phyloP scores from a whole-genome alignment of 2,329 filamentous ascomycete species.

The Xylaria sp. region DNA sequence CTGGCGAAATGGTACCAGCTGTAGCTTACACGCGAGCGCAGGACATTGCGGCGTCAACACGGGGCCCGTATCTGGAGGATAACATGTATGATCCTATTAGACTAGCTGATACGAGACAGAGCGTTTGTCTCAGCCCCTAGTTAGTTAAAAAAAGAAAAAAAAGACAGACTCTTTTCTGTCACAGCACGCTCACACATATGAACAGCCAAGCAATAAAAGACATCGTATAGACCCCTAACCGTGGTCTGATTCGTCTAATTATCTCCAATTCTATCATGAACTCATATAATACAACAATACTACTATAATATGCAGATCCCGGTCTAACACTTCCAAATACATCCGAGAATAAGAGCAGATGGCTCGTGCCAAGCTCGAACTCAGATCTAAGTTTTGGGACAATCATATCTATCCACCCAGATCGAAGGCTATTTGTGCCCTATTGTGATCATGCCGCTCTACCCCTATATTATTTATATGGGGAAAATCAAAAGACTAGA shows the following conservation, averaged over 20 bases:
- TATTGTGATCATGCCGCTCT: background rate
- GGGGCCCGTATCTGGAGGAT: conserved; percentile 61
- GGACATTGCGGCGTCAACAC: conserved; percentile 62
- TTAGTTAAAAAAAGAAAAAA: too few species aligned
- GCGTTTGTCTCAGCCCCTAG: too few species aligned
- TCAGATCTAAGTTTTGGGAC: background rate
- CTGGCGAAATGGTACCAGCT: conserved; percentile 65
- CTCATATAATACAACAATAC: conserved; percentile 25
- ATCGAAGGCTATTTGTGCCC: background rate
- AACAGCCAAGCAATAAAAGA: too few species aligned
- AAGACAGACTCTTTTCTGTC: too few species aligned
- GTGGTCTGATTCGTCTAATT: background rate
- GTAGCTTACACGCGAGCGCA: conserved; percentile 65
- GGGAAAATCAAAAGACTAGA: background rate
- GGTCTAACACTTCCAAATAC: background rate
- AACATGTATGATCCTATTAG: conserved; percentile 58
- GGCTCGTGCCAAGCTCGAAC: background rate
- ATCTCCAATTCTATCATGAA: conserved; percentile 11
- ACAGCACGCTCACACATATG: too few species aligned
- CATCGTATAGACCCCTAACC: background rate
- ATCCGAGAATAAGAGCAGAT: background rate
- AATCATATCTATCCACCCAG: conserved; percentile 6
- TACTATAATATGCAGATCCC: conserved; percentile 12
- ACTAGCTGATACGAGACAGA: too few species aligned
- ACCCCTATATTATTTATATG: conserved; percentile 12